Evolutionary conservation across 768 basidiomycete genomes (phyloP).

Genomic region (Saitozyma sp.): DNA sequence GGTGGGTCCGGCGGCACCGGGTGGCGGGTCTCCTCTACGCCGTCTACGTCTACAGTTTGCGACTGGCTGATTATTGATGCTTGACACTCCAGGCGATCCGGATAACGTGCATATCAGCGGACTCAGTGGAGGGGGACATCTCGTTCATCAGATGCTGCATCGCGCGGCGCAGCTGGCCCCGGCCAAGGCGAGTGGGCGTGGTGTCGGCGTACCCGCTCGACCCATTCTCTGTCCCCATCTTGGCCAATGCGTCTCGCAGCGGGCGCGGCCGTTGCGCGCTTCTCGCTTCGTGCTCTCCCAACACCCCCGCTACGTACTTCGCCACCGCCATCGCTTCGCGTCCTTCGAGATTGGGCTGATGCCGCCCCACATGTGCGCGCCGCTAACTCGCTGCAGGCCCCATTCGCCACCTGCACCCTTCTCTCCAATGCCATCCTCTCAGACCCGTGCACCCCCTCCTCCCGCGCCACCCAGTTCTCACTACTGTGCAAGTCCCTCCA

Average conservation of each 20-base stretch:
- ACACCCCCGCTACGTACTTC: too few species aligned
- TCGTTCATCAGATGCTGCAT: slow-evolving; percentile 72
- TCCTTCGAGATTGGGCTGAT: too few species aligned
- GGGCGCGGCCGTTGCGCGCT: too few species aligned
- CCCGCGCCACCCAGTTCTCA: slow-evolving; percentile 65
- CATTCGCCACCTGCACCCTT: slow-evolving; percentile 66
- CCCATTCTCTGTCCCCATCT: too few species aligned
- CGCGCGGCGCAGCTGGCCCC: slow-evolving; percentile 66
- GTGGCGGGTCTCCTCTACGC: not conserved
- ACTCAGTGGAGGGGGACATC: slow-evolving; percentile 72
- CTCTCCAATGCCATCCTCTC: slow-evolving; percentile 75
- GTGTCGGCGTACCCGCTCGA: too few species aligned
- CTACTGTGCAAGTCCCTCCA: slow-evolving; percentile 63
- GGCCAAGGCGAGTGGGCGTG: slow-evolving; percentile 45
- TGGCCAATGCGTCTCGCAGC: too few species aligned
- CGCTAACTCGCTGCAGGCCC: slow-evolving; percentile 54
- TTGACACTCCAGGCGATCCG: slow-evolving; percentile 45
- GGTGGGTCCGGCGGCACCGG: slow-evolving; percentile 53
- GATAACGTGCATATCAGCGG: slow-evolving; percentile 65
- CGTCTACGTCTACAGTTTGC: too few species aligned
- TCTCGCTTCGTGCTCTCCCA: too few species aligned
- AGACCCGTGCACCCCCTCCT: slow-evolving; percentile 63
- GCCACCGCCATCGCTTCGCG: too few species aligned
- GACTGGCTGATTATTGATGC: not conserved
- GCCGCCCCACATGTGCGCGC: too few species aligned